A percentile compares a stretch with the other conserved stretches of the same genome.
phyloP scores from a whole-genome alignment of 139 green algal species.

The Penium margaritaceum region DNA sequence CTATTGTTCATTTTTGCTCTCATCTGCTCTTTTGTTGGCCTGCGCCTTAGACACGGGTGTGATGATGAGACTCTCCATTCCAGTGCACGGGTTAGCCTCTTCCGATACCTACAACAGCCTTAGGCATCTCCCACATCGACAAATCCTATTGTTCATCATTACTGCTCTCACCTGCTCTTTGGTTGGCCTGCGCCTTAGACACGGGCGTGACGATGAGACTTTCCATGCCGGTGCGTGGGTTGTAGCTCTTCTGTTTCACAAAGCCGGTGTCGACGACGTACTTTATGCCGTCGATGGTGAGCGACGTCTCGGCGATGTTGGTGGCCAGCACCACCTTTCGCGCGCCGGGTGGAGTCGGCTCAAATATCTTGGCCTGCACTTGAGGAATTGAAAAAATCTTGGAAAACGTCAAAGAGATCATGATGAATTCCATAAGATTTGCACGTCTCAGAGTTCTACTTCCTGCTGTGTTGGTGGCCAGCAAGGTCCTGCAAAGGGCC shows the following conservation, averaged over 20 bases:
- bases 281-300: constrained; percentile 94
- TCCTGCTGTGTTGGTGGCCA: no score
- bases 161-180: constrained; percentile 56
- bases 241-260: constrained; percentile 95
- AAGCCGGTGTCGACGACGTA: constrained; percentile 96
- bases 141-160: no score
- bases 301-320: constrained; percentile 94
- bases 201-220: constrained; percentile 87
- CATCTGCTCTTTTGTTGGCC: constrained; percentile 78
- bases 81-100: no score
- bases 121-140: constrained; percentile 94
- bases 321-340: constrained; percentile 83
- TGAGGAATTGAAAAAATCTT: no score
- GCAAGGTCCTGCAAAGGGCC: no score
- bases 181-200: constrained; percentile 74
- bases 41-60: constrained; percentile 80
- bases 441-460: no score
- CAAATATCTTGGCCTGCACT: constrained; percentile 88
- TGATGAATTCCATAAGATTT: no score
- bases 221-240: constrained; percentile 90
- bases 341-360: constrained; percentile 76
- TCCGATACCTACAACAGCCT: no score
- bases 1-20: constrained; percentile 67
- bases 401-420: no score
- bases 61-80: constrained; percentile 92